Percentiles rank a stretch among this genome's conserved stretches.
Evolutionary conservation across 768 basidiomycete genomes (phyloP).

Genomic region (Sutorius australiensis): DNA sequence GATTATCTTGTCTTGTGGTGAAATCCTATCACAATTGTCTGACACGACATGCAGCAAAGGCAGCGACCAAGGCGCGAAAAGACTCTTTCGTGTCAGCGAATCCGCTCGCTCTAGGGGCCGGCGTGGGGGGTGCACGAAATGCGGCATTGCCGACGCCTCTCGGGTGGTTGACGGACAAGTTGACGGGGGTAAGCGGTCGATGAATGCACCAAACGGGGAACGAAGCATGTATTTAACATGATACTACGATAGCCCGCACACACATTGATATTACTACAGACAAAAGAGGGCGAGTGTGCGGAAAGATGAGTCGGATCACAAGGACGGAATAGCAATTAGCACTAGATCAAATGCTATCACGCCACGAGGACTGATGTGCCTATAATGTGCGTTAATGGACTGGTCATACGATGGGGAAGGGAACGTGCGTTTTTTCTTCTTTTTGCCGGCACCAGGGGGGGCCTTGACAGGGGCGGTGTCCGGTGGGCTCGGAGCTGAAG

Average conservation of each 20-base stretch:
- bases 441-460: conserved; percentile 53
- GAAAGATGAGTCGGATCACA: neutral
- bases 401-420: neutral
- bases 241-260: neutral
- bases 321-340: neutral
- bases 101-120: conserved; percentile 69
- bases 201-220: conserved; percentile 12
- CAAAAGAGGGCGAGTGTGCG: no score
- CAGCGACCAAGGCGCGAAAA: conserved; percentile 65
- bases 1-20: neutral
- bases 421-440: conserved; percentile 71
- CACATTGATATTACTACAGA: neutral
- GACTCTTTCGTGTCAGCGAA: conserved; percentile 81
- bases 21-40: neutral
- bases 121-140: conserved; percentile 56
- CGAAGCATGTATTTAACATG: neutral
- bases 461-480: conserved; percentile 45
- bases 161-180: conserved; percentile 73
- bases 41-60: conserved; percentile 49
- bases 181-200: conserved; percentile 61
- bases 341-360: conserved; percentile 7
- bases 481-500: conserved; percentile 38
- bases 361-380: conserved; percentile 25
- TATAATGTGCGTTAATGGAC: conserved; percentile 7
- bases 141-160: conserved; percentile 66